Base-by-base conservation (phyloP, 495 filamentous ascomycete species). In the Hyaloscypha finlandica region DNA sequence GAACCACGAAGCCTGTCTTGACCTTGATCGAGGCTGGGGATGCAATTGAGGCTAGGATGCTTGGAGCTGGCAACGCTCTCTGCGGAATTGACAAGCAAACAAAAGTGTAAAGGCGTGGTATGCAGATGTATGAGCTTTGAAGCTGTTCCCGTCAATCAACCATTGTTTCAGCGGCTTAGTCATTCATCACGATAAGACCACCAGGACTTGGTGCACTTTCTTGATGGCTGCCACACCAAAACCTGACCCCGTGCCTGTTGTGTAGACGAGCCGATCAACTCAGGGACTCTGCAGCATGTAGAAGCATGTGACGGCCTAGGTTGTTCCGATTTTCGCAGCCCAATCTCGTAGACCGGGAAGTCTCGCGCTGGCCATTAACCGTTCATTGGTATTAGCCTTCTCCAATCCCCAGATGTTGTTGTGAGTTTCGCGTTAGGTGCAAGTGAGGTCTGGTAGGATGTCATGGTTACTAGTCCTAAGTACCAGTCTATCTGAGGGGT, bases 281-380 rank as follows among this genome's bases (percentile, higher is more conserved):
- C 4, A 4, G 16, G 42, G 53, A 56, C 53, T 56, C 20, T 56
- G 19, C 1, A 56, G 11, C 53, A 29, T 56, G 22, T 56, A 32
- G 3, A 56, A 56, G 53, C 53, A 56, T 56, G 53, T 56, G 53
- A 56, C 9, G 53, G 22, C 16, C 53, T 11, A 56, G 20, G 6
- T 56, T 16, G 19, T 56, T 56, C 53, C 53, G 53, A 32, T 12
- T 25, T 11, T 32, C 53, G 22, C 20, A 56, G 20, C 8, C 20
- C 53, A 56, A 56, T 19, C 53, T 16, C 53, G 19, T 56, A 56
- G 30, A 56, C 22, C 53, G 25, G 2, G 20, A 16, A 22, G 53
- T 29, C n/a, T 56, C 53, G 53, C 53, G 31, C 9, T 56, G 30
- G 53, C 53, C 53, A 29, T 32, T 56, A 56, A 48, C 42, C 42